These are phyloP conservation scores for Telopea speciosissima DNA, from an alignment of 177 flowering plant genomes.

Conservation along the genomic window DNA sequence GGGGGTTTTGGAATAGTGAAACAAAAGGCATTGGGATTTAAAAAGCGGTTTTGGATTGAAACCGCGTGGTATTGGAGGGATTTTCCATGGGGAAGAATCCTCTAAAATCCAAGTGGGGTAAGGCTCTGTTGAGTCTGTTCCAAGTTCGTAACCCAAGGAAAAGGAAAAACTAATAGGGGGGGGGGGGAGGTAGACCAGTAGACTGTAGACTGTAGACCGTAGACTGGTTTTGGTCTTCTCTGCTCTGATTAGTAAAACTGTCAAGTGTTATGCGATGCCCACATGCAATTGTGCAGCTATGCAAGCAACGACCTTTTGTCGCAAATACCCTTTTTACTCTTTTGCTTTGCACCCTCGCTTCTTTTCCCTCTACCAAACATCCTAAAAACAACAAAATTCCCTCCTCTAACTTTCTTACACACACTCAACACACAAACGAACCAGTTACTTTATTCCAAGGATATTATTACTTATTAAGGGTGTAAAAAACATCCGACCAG, in stretches of 20 bases:
- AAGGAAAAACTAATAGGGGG: no score
- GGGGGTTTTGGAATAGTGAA: no score
- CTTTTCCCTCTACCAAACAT: not conserved
- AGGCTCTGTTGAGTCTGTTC: not conserved
- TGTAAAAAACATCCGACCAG: no score
- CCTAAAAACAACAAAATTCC: no score
- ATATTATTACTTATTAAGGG: not conserved
- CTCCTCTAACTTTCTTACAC: no score
- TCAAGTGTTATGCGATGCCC: slow-evolving; percentile 2
- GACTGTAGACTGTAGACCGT: no score
- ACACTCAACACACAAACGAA: no score
- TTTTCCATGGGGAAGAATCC: slow-evolving; percentile 9
- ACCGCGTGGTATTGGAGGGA: slow-evolving; percentile 36
- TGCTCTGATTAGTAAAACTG: slow-evolving; percentile 3
- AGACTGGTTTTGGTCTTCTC: no score
- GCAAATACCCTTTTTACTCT: slow-evolving; percentile 7
- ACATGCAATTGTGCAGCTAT: slow-evolving; percentile 7
- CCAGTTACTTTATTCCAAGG: no score
- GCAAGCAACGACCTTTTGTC: slow-evolving; percentile 22
- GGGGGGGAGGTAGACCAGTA: no score
- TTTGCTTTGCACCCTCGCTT: not conserved
- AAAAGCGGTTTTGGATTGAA: slow-evolving; percentile 14
- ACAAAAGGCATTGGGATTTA: no score
- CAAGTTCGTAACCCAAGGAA: slow-evolving; percentile 4
- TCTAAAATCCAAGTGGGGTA: slow-evolving; percentile 24